Base-by-base conservation (phyloP, 2,329 filamentous ascomycete genomes). In the Monilinia fructicola region DNA sequence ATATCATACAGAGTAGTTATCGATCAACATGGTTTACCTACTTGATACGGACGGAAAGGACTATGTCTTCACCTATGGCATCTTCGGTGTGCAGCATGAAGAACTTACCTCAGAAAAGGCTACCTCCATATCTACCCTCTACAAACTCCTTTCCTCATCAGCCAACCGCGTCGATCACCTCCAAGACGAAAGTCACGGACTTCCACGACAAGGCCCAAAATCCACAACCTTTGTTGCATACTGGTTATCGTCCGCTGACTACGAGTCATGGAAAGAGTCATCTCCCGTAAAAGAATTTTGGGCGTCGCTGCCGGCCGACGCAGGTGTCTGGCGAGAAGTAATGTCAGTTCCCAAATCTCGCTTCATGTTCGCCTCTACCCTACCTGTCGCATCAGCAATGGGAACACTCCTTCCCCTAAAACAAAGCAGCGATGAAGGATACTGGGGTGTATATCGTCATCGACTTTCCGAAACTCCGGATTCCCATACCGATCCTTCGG, bases 241-340 rank as follows among this genome's bases (percentile, higher is more conserved):
- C 21, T 70, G 69, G 69, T 18, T 67, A 3, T 46, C 31, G 18
- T 64, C 61, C 0, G 68, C 73, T 21, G 73, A 73, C 14, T 68
- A 71, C 35, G 72, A 74, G 72, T 78, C 23, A 42, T 74, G 6
- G 54, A 53, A 46, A 21, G 53, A 46, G n/a, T 60, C 61, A 44
- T 23, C 42, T 11, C n/a, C 52, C 2, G 60, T 67, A 3, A 64
- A 66, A 26, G 63, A 64, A 16, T 71, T 71, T 46, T 71, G 70
- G 70, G 56, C n/a, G 6, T 56, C 28, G 21, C 61, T 71, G n/a
- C 52, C 67, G 9, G 64, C 67, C 21, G 69, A 71, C 62, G 70
- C 70, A 23, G 70, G 70, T 5, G 68, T 70, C 7, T 71, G 69
- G 68, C 64, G 70, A 4, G 69, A 71, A 50, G 68, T 71, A 21